A percentile compares a stretch with the other conserved stretches of the same genome.
Evolutionary conservation across 108 stramenopile genomes (phyloP).

Genomic region (Cyclostephanos invisitatus): DNA sequence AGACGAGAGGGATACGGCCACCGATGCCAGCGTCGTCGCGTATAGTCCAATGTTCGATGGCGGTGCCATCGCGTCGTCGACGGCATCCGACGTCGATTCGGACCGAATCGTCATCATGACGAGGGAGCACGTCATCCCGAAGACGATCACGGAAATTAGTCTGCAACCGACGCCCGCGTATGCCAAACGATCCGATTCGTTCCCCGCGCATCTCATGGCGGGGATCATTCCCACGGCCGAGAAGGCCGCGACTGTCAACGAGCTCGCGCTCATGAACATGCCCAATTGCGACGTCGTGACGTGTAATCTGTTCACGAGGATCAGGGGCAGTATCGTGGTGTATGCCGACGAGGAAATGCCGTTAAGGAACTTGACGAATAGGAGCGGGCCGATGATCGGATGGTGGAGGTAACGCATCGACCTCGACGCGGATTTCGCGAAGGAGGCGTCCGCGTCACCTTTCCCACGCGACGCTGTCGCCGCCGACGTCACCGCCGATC

Average conservation of each 20-base stretch:
- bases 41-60: conserved; percentile 14
- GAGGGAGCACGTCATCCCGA: conserved; percentile 43
- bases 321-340: conserved; percentile 62
- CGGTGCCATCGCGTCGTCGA: background rate
- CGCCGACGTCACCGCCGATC: conserved; percentile 19
- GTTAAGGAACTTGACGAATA: conserved; percentile 69
- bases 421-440: background rate
- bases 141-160: conserved; percentile 23
- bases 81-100: conserved; percentile 4
- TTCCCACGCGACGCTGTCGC: conserved; percentile 1
- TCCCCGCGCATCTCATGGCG: conserved; percentile 44
- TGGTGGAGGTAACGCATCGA: conserved; percentile 33
- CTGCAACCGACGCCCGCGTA: conserved; percentile 45
- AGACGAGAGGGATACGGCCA: conserved; percentile 58
- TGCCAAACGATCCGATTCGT: conserved; percentile 42
- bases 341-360: conserved; percentile 68
- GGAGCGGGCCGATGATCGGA: conserved; percentile 55
- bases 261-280: conserved; percentile 60
- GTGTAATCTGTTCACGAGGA: conserved; percentile 51
- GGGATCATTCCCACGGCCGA: conserved; percentile 66
- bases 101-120: conserved; percentile 6
- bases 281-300: conserved; percentile 63
- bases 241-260: conserved; percentile 66
- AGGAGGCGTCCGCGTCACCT: conserved; percentile 23
- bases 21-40: conserved; percentile 32